Conservation (phyloP, 176 grass and related monocot genomes). For the Melocanna baccifera region DNA sequence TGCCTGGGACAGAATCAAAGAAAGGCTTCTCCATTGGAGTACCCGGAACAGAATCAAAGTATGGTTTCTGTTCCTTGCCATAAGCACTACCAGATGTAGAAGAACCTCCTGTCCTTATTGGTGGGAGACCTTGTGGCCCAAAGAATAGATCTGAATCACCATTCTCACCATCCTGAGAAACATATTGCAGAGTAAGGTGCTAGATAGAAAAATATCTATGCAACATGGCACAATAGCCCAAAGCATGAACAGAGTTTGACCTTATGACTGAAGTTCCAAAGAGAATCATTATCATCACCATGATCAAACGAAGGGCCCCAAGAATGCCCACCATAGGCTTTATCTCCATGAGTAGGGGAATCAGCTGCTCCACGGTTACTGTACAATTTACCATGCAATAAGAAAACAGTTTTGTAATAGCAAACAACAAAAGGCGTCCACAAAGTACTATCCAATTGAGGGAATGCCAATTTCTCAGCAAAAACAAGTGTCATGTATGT, state of each 20-base stretch:
- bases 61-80: constrained; percentile 55
- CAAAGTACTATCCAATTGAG: neutral
- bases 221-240: constrained; percentile 4
- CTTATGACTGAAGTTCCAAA: constrained; percentile 84
- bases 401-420: constrained; percentile 16
- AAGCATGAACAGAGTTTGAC: constrained; percentile 22
- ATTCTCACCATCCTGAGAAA: constrained; percentile 71
- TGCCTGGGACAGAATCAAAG: constrained; percentile 80
- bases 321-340: constrained; percentile 47
- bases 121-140: constrained; percentile 68
- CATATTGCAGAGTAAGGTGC: constrained; percentile 13
- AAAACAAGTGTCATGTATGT: neutral
- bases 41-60: constrained; percentile 59
- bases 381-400: constrained; percentile 40
- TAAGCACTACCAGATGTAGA: constrained; percentile 45
- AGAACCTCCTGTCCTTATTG: constrained; percentile 77
- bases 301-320: constrained; percentile 85
- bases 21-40: constrained; percentile 52
- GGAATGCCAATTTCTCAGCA: neutral
- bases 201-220: neutral
- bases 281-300: constrained; percentile 72
- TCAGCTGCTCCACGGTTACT: constrained; percentile 66
- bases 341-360: constrained; percentile 64
- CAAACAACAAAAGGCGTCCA: neutral
- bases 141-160: constrained; percentile 83